Base-by-base conservation (phyloP, 345 rosid species). In the Linum trigynum region DNA sequence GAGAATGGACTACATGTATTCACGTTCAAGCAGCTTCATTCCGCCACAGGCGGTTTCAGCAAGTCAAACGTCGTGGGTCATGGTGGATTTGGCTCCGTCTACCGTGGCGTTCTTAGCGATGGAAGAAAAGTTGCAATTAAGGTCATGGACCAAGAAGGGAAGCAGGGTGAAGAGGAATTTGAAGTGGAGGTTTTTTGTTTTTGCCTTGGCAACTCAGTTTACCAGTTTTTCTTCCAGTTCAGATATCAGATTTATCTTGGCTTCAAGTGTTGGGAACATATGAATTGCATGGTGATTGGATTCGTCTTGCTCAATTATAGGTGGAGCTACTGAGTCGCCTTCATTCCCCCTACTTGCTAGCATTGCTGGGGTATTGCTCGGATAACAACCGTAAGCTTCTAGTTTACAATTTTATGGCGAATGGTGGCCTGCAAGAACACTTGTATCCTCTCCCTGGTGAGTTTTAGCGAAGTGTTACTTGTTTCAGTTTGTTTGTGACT, bases 101-200 rank as follows among this genome's bases (percentile, higher is more conserved):
- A 69, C 39, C 71, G 67, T 61, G 74, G 74, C 62, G 74, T 69
- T 45, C 77, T 74, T 37, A 62, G 10, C n/a, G 67, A 74, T 62
- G 77, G 74, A 57, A 65, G 68, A 59, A 74, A 74, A 62, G 62
- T 74, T 65, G 77, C 77, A 57, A 64, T 74, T 39, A 74, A 74
- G 66, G 58, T 66, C 16, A 69, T 74, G 77, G 77, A 74, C 16
- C 90, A 85, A 71, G 91, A 86, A 0, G 99, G 97, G 66, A 84
- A 84, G 76, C 99, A 94, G 74, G 96, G 96, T 5, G 97, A 86
- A 71, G 95, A 90, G 62, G 99, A 94, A 72, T 90, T 94, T 67
- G 71, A 86, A 76, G 82, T 90, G 79, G 97, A 94, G 97, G 97
- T 92, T 64, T 37, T n/a, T 3, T 14, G 3, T 7, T 16, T 35